These are phyloP conservation scores for Brassica balearica DNA, from an alignment of 441 rosid genomes.

Conservation along the genomic window DNA sequence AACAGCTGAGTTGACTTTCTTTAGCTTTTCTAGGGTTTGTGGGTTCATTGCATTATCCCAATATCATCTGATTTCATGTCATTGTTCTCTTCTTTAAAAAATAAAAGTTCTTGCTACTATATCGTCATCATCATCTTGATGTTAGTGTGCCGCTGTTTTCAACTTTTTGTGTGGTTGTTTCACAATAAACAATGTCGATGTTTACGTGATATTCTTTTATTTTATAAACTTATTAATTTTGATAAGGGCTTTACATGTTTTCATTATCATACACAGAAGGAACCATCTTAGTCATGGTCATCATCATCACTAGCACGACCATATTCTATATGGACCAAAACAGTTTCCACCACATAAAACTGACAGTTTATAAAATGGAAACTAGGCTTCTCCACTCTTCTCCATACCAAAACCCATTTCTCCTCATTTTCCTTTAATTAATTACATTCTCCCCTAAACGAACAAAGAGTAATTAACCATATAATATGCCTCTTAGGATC, in stretches of 20 bases:
- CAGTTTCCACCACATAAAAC: conserved; percentile 37
- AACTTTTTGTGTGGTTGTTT: conserved; percentile 14
- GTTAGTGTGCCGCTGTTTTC: conserved; percentile 25
- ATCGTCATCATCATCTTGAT: conserved; percentile 38
- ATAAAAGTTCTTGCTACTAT: conserved; percentile 19
- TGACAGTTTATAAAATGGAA: conserved; percentile 39
- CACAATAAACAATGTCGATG: neutral
- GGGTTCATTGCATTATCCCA: conserved; percentile 42
- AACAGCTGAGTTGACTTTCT: conserved; percentile 36
- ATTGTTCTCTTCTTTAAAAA: no score
- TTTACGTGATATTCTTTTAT: conserved; percentile 25
- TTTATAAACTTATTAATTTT: conserved; percentile 9
- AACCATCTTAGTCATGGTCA: conserved; percentile 41
- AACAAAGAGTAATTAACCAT: neutral
- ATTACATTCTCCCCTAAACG: neutral
- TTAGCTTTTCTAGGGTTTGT: conserved; percentile 35
- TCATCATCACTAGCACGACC: conserved; percentile 37
- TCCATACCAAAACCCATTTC: conserved; percentile 26
- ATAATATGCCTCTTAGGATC: conserved; percentile 49
- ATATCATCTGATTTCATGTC: conserved; percentile 29
- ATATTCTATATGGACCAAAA: conserved; percentile 23
- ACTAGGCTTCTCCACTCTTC: conserved; percentile 32
- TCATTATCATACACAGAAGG: conserved; percentile 34
- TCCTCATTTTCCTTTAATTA: conserved; percentile 1
- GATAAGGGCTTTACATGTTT: conserved; percentile 32